A percentile compares a stretch with the other conserved stretches of the same genome.
Evolutionary conservation across 108 stramenopile species (phyloP).

Genomic region (Pseudonitzschia multiseries): DNA sequence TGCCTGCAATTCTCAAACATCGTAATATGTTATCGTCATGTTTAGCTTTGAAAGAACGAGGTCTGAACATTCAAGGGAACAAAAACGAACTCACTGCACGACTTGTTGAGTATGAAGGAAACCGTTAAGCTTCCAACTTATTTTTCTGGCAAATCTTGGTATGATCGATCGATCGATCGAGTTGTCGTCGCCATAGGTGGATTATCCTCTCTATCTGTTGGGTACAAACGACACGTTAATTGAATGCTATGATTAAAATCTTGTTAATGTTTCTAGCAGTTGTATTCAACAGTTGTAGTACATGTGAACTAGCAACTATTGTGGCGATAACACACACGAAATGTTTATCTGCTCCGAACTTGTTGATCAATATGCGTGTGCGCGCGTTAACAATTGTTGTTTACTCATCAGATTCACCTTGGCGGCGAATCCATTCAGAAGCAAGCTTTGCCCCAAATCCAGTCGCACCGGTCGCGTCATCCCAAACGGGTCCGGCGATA

Average conservation of each 20-base stretch:
- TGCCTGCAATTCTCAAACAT: not conserved
- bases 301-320: no score
- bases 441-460: slow-evolving; percentile 94
- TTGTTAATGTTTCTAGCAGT: no score
- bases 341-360: no score
- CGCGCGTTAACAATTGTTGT: not conserved
- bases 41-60: slow-evolving; percentile 74
- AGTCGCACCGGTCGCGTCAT: slow-evolving; percentile 72
- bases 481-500: slow-evolving; percentile 96
- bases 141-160: not conserved
- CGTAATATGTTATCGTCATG: not conserved
- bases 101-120: slow-evolving; percentile 74
- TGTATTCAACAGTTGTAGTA: no score
- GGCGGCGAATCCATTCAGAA: slow-evolving; percentile 81
- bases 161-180: no score
- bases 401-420: slow-evolving; percentile 35
- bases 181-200: no score
- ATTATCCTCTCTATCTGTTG: no score
- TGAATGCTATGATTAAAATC: no score
- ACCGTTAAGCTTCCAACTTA: slow-evolving; percentile 41
- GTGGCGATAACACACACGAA: no score
- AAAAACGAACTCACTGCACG: slow-evolving; percentile 67
- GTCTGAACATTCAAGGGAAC: slow-evolving; percentile 85
- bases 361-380: no score
- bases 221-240: no score